phyloP scores from a whole-genome alignment of 2,329 filamentous ascomycete species.

The Acephala macrosclerotiorum region DNA sequence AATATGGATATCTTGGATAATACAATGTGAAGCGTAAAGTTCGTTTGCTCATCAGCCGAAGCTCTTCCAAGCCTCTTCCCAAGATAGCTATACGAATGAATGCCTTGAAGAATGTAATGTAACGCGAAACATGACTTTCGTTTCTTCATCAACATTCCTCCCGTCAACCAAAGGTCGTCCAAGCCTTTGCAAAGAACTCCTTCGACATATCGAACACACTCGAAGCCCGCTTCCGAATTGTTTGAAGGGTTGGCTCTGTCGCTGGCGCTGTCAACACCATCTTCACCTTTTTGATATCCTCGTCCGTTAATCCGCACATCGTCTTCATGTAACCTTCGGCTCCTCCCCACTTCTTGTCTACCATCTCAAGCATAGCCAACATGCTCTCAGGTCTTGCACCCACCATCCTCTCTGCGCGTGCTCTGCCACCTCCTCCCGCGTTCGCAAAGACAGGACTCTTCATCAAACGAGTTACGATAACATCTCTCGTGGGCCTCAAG shows the following conservation, averaged over 20 bases:
- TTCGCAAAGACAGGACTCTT: slow-evolving; percentile 32
- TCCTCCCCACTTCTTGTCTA: slow-evolving; percentile 34
- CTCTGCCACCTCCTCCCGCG: slow-evolving; percentile 27
- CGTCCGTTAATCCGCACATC: slow-evolving; percentile 25
- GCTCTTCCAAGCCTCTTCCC: too few relatives aligned
- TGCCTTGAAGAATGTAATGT: not conserved
- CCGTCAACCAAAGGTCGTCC: not conserved
- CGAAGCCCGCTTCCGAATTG: not conserved
- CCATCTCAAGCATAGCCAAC: slow-evolving; percentile 34
- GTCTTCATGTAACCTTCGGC: slow-evolving; percentile 31
- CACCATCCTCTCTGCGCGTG: slow-evolving; percentile 34
- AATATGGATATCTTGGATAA: too few relatives aligned
- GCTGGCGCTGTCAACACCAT: slow-evolving; percentile 17
- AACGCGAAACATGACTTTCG: too few relatives aligned
- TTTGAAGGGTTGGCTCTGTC: too few relatives aligned
- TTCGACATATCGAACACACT: not conserved
- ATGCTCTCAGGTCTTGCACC: slow-evolving; percentile 39
- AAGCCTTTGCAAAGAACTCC: not conserved
- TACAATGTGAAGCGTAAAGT: too few relatives aligned
- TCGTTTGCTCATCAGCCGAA: too few relatives aligned
- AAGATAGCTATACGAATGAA: not conserved
- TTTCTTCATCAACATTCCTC: not conserved
- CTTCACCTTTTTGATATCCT: slow-evolving; percentile 29
- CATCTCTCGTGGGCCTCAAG: slow-evolving; percentile 56
- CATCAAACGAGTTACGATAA: slow-evolving; percentile 48